These are phyloP conservation scores for Elsinoe perseae DNA, from an alignment of 2,329 filamentous ascomycete species.

Conservation along the genomic window DNA sequence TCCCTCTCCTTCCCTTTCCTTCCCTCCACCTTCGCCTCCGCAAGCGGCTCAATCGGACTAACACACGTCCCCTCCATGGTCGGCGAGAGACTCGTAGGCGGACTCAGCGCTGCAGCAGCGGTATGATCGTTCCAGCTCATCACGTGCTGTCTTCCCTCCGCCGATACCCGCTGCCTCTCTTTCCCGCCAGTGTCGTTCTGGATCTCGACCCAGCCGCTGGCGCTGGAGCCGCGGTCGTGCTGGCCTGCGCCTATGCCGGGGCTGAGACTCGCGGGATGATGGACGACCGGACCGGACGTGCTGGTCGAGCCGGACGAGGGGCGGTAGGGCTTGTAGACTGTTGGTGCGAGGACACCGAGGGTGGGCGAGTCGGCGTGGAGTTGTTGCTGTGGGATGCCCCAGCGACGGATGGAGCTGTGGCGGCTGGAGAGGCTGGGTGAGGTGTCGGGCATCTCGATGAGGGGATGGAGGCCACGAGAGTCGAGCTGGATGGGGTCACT, in stretches of 20 bases:
- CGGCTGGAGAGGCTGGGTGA: background rate
- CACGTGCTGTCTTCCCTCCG: constrained; percentile 1
- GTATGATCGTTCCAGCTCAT: constrained; percentile 14
- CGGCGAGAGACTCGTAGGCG: background rate
- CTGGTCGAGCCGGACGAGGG: background rate
- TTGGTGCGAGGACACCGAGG: background rate
- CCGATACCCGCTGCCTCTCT: background rate
- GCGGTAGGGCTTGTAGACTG: constrained; percentile 15
- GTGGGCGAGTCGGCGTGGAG: constrained; percentile 9
- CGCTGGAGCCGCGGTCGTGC: constrained; percentile 6
- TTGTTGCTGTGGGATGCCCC: background rate
- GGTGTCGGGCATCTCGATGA: constrained; percentile 14
- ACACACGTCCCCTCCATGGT: background rate
- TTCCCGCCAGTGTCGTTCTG: background rate
- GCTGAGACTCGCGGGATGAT: constrained; percentile 5
- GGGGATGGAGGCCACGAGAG: background rate
- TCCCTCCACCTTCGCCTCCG: background rate
- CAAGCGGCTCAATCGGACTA: constrained; percentile 3
- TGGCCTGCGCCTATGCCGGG: background rate
- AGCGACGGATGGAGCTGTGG: background rate
- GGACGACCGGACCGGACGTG: background rate
- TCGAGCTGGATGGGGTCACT: constrained; percentile 9
- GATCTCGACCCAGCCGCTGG: constrained; percentile 9
- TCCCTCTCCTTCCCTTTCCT: background rate
- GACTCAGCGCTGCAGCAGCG: background rate